Evolutionary conservation across 2,329 filamentous ascomycete genomes (phyloP).

Genomic region (Lachnellula hyalina): DNA sequence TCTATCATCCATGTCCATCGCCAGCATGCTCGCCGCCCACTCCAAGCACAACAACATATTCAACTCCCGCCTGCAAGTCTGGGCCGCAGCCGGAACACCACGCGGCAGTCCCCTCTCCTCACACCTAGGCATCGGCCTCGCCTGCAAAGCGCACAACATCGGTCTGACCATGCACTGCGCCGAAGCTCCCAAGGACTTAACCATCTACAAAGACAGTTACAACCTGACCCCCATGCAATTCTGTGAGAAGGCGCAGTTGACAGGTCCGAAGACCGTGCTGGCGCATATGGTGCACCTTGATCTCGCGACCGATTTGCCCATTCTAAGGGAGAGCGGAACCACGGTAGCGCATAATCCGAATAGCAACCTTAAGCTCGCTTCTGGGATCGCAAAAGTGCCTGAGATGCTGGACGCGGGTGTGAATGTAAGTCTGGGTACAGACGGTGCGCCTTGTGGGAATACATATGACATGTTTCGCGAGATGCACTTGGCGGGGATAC

Average conservation of each 20-base stretch:
- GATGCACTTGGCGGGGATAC: conserved; percentile 45
- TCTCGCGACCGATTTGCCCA: conserved; percentile 35
- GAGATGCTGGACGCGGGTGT: conserved; percentile 39
- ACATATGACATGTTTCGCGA: conserved; percentile 47
- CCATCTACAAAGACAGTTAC: conserved; percentile 36
- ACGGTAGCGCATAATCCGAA: conserved; percentile 47
- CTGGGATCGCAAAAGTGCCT: conserved; percentile 43
- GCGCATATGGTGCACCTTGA: conserved; percentile 49
- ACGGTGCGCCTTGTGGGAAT: conserved; percentile 49
- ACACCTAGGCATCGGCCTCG: conserved; percentile 37
- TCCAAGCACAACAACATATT: conserved; percentile 35
- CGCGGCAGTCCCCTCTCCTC: conserved; percentile 38
- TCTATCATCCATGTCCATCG: conserved; percentile 32
- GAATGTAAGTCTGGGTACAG: conserved; percentile 45
- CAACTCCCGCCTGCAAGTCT: conserved; percentile 40
- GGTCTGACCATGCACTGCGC: conserved; percentile 44
- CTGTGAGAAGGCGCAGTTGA: conserved; percentile 34
- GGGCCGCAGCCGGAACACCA: conserved; percentile 43
- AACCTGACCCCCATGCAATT: conserved; percentile 40
- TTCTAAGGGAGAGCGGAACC: conserved; percentile 36
- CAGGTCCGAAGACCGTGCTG: conserved; percentile 40
- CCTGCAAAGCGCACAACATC: conserved; percentile 36
- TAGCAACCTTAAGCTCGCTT: conserved; percentile 47
- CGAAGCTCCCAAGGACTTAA: conserved; percentile 37
- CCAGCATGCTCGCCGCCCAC: conserved; percentile 32